Evolutionary conservation across 768 basidiomycete genomes (phyloP).

Genomic region (Suillus discolor): DNA sequence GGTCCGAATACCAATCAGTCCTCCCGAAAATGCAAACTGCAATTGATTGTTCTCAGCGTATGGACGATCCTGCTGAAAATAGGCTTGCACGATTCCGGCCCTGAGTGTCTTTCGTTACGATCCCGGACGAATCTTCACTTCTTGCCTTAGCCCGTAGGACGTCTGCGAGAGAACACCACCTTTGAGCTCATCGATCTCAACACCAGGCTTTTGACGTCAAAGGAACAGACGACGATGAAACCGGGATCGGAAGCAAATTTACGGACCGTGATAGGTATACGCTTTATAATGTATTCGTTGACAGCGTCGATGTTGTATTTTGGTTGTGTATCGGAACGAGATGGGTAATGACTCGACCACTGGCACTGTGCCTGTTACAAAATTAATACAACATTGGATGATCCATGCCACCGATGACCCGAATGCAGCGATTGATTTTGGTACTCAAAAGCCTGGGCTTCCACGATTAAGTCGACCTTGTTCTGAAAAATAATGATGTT

Average conservation of each 20-base stretch:
- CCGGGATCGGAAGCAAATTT: slow-evolving; percentile 91
- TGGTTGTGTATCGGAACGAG: slow-evolving; percentile 95
- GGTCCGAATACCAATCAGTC: slow-evolving; percentile 97
- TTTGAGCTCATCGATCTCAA: slow-evolving; percentile 95
- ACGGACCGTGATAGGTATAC: slow-evolving; percentile 91
- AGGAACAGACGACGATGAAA: slow-evolving; percentile 99
- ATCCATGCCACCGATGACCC: slow-evolving; percentile 45
- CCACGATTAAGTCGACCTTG: slow-evolving; percentile 98
- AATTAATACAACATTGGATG: background rate
- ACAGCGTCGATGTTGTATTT: slow-evolving; percentile 99
- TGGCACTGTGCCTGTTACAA: slow-evolving; percentile 82
- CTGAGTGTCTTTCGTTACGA: slow-evolving; percentile 92
- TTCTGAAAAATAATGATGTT: slow-evolving; percentile 98
- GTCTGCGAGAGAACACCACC: slow-evolving; percentile 94
- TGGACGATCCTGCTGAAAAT: slow-evolving; percentile 92
- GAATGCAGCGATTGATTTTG: slow-evolving; percentile 90
- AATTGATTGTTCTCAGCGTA: slow-evolving; percentile 93
- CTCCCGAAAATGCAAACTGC: slow-evolving; percentile 95
- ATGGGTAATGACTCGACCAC: slow-evolving; percentile 98
- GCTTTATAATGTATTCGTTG: slow-evolving; percentile 97
- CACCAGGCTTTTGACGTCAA: slow-evolving; percentile 99
- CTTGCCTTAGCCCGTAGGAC: slow-evolving; percentile 84
- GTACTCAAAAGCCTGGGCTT: slow-evolving; percentile 95
- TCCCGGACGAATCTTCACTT: slow-evolving; percentile 96
- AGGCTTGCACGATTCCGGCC: slow-evolving; percentile 92